phyloP scores from a whole-genome alignment of 1,139 yeast species.

The Suhomyces coccinellae region DNA sequence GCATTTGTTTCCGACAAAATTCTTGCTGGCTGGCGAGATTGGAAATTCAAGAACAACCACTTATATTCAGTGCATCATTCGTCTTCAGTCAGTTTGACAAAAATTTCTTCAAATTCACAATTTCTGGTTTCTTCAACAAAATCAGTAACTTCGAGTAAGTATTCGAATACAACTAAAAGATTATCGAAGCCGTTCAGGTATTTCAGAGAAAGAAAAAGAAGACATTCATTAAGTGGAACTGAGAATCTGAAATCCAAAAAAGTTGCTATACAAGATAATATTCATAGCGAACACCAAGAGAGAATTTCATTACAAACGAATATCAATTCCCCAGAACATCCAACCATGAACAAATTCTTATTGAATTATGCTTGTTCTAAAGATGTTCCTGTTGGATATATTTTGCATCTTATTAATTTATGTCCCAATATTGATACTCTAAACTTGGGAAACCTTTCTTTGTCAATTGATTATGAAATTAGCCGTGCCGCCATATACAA shows the following conservation, averaged over 20 bases:
- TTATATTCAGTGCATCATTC: constrained; percentile 45
- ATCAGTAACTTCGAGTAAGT: constrained; percentile 18
- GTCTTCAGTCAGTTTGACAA: constrained; percentile 23
- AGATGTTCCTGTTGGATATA: constrained; percentile 69
- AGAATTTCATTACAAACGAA: constrained; percentile 5
- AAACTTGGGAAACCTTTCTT: constrained; percentile 54
- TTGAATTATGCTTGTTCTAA: constrained; percentile 56
- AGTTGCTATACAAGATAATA: not conserved
- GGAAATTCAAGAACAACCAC: constrained; percentile 76
- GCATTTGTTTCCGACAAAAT: constrained; percentile 18
- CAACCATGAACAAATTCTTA: constrained; percentile 57
- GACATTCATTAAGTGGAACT: constrained; percentile 6
- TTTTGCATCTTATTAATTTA: constrained; percentile 56
- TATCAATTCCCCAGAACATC: constrained; percentile 43
- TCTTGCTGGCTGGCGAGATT: constrained; percentile 84
- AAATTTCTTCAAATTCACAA: constrained; percentile 29
- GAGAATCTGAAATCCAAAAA: constrained; percentile 11
- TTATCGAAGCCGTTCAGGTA: constrained; percentile 28
- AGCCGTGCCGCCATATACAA: constrained; percentile 29
- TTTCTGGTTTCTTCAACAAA: constrained; percentile 18
- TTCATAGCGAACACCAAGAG: not conserved
- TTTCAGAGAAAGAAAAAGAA: constrained; percentile 25
- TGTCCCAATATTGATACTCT: constrained; percentile 57
- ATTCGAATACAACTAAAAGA: constrained; percentile 18
- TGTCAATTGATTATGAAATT: constrained; percentile 62